Evolutionary conservation across 495 filamentous ascomycete species (phyloP), one percentile per base, ranked within the genome.

Genomic region (Podospora didyma): DNA sequence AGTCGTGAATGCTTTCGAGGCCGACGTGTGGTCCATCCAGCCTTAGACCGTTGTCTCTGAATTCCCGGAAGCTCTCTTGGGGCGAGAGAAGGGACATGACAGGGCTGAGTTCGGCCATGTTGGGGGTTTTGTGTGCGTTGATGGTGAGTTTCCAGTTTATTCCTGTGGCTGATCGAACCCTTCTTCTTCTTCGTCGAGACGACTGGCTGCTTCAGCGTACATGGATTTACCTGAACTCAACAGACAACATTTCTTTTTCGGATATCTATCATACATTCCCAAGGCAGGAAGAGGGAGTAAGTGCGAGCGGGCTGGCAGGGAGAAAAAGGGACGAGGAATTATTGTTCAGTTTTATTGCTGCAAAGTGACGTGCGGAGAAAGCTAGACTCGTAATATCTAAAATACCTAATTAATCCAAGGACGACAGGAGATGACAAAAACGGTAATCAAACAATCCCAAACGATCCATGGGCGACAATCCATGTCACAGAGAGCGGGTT

Each of bases 1-100:
- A 71, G 56, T 69, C 62, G 26, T 67, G 54, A 16, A 69, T 45
- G 39, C 58, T 53, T 37, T 69, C 69, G 4, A 68, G 54, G 19
- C 58, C 59, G 24, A 28, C 26, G 10, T 49, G 20, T 4, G 42
- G 3, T 9, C 50, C 49, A 3, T 53, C 56, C 2, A 58, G 49
- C 24, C 31, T 45, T 47, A 37, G 49, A 16, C 47, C 49, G 41
- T 47, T 54, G 48, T 35, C 48, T 50, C 53, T 37, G 52, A 55
- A 55, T 17, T 55, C 53, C 11, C 51, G 16, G 24, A 51, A 48
- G 26, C 34, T 58, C 49, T 58, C 56, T 21, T 53, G 51, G 5
- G 49, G 39, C 7, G 51, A 53, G 1, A 42, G n/a, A 2, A 53
- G 16, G 16, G 35, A 19, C 6, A 34, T 7, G 44, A 23, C 44